Evolutionary conservation across 2,329 filamentous ascomycete genomes (phyloP).

Genomic region (Fusarium illudens): DNA sequence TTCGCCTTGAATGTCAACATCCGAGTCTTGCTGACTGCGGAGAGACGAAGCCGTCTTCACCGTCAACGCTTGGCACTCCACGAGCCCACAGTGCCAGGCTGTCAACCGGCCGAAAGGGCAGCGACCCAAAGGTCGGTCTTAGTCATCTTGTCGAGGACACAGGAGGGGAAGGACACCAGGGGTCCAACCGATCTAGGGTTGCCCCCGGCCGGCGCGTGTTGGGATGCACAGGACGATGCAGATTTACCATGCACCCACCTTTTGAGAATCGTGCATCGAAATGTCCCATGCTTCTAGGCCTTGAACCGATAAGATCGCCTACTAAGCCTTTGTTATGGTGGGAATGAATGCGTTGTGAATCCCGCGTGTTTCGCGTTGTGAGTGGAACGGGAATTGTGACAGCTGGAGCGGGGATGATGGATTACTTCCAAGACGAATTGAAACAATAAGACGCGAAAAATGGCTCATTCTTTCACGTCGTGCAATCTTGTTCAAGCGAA

Average conservation of each 20-base stretch:
- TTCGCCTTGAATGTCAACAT: background rate
- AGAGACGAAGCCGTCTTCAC: background rate
- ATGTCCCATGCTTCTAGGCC: background rate
- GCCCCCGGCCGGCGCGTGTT: background rate
- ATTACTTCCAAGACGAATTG: background rate
- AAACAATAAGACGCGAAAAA: background rate
- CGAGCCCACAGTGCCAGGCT: background rate
- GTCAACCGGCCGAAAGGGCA: background rate
- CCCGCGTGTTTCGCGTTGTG: background rate
- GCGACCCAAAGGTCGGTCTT: background rate
- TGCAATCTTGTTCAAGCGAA: background rate
- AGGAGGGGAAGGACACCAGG: background rate
- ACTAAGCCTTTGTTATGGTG: background rate
- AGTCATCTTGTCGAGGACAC: background rate
- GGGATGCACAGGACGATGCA: background rate
- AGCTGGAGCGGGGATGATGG: background rate
- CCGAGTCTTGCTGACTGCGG: background rate
- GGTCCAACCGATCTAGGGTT: background rate
- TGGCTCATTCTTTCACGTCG: background rate
- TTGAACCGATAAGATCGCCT: background rate
- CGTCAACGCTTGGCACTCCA: background rate
- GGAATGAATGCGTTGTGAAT: background rate
- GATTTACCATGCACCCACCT: background rate
- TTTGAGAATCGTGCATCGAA: slow-evolving; percentile 1
- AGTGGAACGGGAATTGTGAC: background rate